Percentiles rank a stretch among this genome's conserved stretches.
These are phyloP conservation scores for Chalciporus chontae DNA, from an alignment of 768 basidiomycete species.

Conservation along the genomic window DNA sequence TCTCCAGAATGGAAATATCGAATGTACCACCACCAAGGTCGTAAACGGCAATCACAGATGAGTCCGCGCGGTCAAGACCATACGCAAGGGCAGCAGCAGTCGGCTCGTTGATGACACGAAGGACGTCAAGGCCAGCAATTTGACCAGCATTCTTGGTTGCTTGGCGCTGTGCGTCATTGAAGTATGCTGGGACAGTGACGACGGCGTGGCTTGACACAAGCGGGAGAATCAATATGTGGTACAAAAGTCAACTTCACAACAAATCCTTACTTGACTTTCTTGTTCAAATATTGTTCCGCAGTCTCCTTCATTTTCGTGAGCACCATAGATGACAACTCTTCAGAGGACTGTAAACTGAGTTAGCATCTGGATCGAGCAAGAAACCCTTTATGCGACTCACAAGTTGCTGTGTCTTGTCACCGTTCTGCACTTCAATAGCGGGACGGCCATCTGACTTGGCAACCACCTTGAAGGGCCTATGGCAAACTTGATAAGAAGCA, in stretches of 20 bases:
- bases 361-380: constrained; percentile 1
- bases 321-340: constrained; percentile 86
- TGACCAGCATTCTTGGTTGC: constrained; percentile 98
- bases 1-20: constrained; percentile 99
- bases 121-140: constrained; percentile 95
- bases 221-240: neutral
- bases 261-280: constrained; percentile 80
- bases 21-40: constrained; percentile 98
- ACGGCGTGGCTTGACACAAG: constrained; percentile 64
- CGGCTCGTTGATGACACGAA: constrained; percentile 98
- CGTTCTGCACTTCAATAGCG: constrained; percentile 80
- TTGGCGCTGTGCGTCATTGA: constrained; percentile 99
- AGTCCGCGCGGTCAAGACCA: constrained; percentile 80
- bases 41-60: constrained; percentile 94
- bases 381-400: constrained; percentile 43
- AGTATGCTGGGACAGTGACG: constrained; percentile 96
- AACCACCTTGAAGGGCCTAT: constrained; percentile 80
- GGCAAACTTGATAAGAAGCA: neutral
- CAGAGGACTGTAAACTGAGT: constrained; percentile 57
- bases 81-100: constrained; percentile 98
- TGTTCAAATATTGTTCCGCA: constrained; percentile 89
- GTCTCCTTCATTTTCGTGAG: constrained; percentile 94
- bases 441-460: constrained; percentile 70
- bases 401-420: constrained; percentile 76
- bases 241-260: neutral